These are phyloP conservation scores for Pseudopediastrum boryanum DNA, from an alignment of 139 green algal species.

Conservation along the genomic window DNA sequence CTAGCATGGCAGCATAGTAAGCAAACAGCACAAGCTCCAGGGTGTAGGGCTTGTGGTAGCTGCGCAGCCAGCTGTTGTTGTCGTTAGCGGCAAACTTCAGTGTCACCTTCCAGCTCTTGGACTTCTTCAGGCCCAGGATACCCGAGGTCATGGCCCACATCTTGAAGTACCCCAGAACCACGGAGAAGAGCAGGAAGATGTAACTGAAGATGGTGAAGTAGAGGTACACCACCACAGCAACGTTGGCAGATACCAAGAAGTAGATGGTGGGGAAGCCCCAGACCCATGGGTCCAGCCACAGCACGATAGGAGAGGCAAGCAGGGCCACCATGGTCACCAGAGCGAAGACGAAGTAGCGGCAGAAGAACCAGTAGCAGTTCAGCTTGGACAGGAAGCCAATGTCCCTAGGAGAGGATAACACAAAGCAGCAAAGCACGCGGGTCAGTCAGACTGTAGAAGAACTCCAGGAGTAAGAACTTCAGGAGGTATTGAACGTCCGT, in stretches of 20 bases:
- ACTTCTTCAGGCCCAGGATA: constrained; percentile 63
- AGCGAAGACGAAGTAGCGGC: constrained; percentile 47
- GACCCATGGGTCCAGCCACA: constrained; percentile 43
- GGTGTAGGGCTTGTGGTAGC: constrained; percentile 52
- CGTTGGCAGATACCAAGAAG: constrained; percentile 42
- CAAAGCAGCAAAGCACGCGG: background rate
- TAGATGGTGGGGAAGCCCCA: constrained; percentile 44
- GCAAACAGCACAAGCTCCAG: constrained; percentile 49
- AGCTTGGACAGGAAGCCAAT: constrained; percentile 49
- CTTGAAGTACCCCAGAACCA: constrained; percentile 65
- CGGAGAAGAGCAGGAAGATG: constrained; percentile 65
- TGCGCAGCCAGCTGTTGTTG: constrained; percentile 41
- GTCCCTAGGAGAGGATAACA: constrained; percentile 15
- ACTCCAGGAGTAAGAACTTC: background rate
- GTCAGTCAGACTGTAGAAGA: background rate
- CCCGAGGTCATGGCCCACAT: constrained; percentile 60
- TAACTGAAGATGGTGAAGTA: constrained; percentile 66
- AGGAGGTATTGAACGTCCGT: background rate
- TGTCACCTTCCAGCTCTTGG: constrained; percentile 71
- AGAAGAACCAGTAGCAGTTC: constrained; percentile 73
- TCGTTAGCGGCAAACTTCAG: constrained; percentile 52
- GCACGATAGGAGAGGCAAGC: constrained; percentile 30
- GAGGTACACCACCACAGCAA: constrained; percentile 49
- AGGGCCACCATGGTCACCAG: constrained; percentile 41
- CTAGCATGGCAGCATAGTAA: constrained; percentile 51